phyloP scores from a whole-genome alignment of 257 asterid species.

The Solanum appendiculatum region DNA sequence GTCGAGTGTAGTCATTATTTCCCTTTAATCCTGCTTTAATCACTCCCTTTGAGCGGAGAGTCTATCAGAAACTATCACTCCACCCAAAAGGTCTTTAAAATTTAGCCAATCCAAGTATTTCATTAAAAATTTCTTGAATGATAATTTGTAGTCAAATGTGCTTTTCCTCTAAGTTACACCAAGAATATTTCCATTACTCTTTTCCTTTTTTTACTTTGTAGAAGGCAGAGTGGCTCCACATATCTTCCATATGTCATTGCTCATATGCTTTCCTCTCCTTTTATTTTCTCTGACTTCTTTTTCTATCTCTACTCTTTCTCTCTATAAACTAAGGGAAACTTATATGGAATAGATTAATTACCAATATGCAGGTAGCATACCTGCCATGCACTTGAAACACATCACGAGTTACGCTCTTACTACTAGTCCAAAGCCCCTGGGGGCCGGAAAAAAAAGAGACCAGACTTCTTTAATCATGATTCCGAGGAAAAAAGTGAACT shows the following conservation, averaged over 20 bases:
- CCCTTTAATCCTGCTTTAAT: not conserved
- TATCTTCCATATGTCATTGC: not conserved
- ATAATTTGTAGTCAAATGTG: not conserved
- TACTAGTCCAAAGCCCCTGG: not conserved
- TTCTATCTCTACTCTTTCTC: not conserved
- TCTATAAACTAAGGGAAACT: not conserved
- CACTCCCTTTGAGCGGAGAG: not conserved
- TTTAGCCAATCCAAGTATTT: not conserved
- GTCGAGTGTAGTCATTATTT: not conserved
- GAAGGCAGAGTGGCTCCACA: not conserved
- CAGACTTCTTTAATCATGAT: not conserved
- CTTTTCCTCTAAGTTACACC: not conserved
- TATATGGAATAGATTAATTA: too few relatives aligned
- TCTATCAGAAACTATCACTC: not conserved
- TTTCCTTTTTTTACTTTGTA: not conserved
- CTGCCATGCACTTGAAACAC: not conserved
- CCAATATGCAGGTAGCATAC: not conserved
- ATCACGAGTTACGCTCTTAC: not conserved
- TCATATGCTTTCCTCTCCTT: not conserved
- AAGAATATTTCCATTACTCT: not conserved
- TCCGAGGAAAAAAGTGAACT: not conserved
- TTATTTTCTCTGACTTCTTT: not conserved
- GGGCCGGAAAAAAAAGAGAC: not conserved
- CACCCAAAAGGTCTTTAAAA: not conserved
- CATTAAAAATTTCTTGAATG: not conserved